Base-by-base conservation (phyloP, 1,284 basidiomycete species). In the Heliocybe sulcata region DNA sequence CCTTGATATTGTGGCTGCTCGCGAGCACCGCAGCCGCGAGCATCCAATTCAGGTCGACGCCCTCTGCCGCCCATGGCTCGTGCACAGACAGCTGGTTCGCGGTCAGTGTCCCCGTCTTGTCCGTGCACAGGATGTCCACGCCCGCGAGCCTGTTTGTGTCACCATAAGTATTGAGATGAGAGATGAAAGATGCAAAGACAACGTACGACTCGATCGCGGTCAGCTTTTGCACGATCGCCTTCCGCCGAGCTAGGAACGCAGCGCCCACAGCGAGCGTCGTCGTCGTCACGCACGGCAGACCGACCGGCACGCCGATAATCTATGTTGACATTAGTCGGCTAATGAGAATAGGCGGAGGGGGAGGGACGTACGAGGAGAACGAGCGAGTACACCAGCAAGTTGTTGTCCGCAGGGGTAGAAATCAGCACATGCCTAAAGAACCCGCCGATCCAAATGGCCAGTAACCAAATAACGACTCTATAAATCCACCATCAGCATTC, bases 141-240 rank as follows among this genome's bases (percentile, higher is more conserved):
- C 79, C 79, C 25, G 79, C 79, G 23, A 81, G 70, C 31, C 75
- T 76, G n/a, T 3, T 3, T 3, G 19, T n/a, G 12, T 9, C n/a
- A 6, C 4, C 38, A 16, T 42, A 6, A 31, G 29, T 31, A 12
- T 31, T 12, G 38, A 20, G 12, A 42, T n/a, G 38, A 6, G 19
- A 42, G 38, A n/a, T n/a, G 38, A 16, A 42, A 6, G 19, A 16
- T n/a, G 16, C 16, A 16, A 16, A 42, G 16, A 6, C 3, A n/a
- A 42, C 38, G 12, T 42, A 42, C 38, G 38, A 42, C 65, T 81
- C 79, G 65, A 81, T 81, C 51, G 79, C 79, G 12, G 79, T 80
- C 47, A 81, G 70, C 67, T 80, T 80, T 65, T 81, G 79, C n/a
- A 81, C 79, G 64, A 81, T 81, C n/a, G 77, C 78, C 63, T 81